Base-by-base conservation (phyloP, 371 early-diverging fungal genomes). In the Furculomyces boomerangus region DNA sequence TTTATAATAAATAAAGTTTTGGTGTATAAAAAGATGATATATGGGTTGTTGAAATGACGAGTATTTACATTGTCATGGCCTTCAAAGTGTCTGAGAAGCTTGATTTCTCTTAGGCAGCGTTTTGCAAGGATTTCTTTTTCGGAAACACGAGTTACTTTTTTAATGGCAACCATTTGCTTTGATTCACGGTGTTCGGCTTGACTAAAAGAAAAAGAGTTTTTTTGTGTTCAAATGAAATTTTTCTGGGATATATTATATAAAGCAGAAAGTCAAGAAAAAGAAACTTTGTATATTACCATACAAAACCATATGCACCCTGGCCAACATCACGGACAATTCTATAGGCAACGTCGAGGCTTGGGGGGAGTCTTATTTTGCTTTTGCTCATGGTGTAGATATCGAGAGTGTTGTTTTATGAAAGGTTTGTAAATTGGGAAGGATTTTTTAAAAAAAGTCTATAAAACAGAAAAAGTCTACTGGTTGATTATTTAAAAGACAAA, bases 271-370 rank as follows among this genome's bases (percentile, higher is more conserved):
- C 28, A 31, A 27, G 37, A 56, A 27, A 43, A 53, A 45, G 66
- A 66, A 63, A 64, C 64, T 64, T 30, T 60, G 60, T 1, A n/a
- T 68, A 58, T 64, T 80, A 74, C 86, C 86, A 86, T 3, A 92
- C 93, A 30, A 86, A 74, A 41, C 93, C 93, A 65, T 93, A 93
- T 24, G 93, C 92, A 32, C 93, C 93, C 63, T 85, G 85, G 43
- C 93, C 93, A 67, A 93, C 75, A 62, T 90, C 86, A 44, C 88
- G 75, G 55, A 86, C 73, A 60, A 91, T 76, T 59, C 77, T 76
- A 65, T 86, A 93, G 29, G 62, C 60, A 43, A 55, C 63, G 32
- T 44, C 70, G 3, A 70, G 57, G 29, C 65, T 57, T 22, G 63
- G 66, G 46, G 70, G 70, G 27, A 70, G 61, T 13, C 68, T 63